A percentile compares a stretch with the other conserved stretches of the same genome.
These are phyloP conservation scores for Ascochyta pisi DNA, from an alignment of 2,329 filamentous ascomycete genomes.

Conservation along the genomic window DNA sequence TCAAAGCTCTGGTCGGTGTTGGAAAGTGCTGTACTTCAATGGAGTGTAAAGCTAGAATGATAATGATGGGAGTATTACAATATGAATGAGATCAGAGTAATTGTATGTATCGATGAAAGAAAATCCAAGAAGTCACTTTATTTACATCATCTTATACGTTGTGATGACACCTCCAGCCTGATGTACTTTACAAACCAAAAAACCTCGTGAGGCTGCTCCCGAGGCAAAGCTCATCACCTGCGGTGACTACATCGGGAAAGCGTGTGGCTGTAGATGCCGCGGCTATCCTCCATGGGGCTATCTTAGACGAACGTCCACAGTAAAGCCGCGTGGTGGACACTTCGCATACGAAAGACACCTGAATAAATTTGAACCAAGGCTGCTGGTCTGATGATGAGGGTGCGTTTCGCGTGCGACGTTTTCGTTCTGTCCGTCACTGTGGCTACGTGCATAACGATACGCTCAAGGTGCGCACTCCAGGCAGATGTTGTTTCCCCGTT, in stretches of 20 bases:
- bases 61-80: neutral
- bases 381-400: neutral
- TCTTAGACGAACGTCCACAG: constrained; percentile 7
- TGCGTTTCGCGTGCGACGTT: neutral
- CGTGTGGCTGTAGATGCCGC: constrained; percentile 10
- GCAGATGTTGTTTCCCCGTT: too few species aligned
- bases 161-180: neutral
- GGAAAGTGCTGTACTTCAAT: neutral
- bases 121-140: neutral
- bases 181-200: neutral
- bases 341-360: neutral
- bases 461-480: too few species aligned
- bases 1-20: neutral
- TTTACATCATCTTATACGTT: neutral
- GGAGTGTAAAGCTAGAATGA: neutral
- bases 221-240: constrained; percentile 1
- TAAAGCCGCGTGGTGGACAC: constrained; percentile 6
- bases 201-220: constrained; percentile 3
- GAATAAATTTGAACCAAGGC: too few species aligned
- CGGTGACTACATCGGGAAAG: constrained; percentile 13
- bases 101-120: neutral
- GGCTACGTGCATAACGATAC: too few species aligned
- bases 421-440: too few species aligned
- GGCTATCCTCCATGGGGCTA: constrained; percentile 7
- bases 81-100: neutral